Conservation (phyloP, 1,284 basidiomycete genomes). For the Abortiporus biennis region DNA sequence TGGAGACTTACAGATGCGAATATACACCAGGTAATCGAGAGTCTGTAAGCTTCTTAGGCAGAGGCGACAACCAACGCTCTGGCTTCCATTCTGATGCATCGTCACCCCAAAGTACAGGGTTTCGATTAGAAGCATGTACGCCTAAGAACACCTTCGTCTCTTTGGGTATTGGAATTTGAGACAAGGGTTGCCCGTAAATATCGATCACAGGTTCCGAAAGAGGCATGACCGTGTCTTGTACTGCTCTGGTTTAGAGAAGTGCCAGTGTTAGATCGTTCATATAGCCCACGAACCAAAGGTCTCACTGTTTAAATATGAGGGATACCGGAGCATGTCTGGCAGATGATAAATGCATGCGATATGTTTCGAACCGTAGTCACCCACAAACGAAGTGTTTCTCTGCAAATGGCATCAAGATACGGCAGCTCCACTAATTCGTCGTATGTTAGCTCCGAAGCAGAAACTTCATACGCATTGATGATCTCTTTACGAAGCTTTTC, state of each 20-base stretch:
- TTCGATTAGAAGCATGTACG: not conserved
- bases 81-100: constrained; percentile 4
- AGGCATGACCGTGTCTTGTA: constrained; percentile 18
- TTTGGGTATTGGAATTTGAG: not conserved
- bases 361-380: constrained; percentile 3
- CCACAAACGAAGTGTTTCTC: constrained; percentile 17
- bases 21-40: constrained; percentile 20
- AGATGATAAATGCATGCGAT: not conserved
- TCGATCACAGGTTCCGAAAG: constrained; percentile 11
- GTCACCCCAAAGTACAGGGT: not conserved
- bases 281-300: not conserved
- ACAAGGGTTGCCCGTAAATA: not conserved
- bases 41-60: constrained; percentile 13
- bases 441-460: constrained; percentile 1
- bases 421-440: constrained; percentile 5
- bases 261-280: constrained; percentile 5
- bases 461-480: not conserved
- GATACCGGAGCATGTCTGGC: not conserved
- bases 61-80: constrained; percentile 1
- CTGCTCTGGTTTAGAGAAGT: constrained; percentile 16
- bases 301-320: not conserved
- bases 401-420: constrained; percentile 8
- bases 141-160: not conserved
- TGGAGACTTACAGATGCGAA: constrained; percentile 19
- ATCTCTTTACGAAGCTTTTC: constrained; percentile 3